Percentiles rank a stretch among this genome's conserved stretches.
Evolutionary conservation across 805 yeast species (phyloP).

Genomic region (Candida palmyrensis): DNA sequence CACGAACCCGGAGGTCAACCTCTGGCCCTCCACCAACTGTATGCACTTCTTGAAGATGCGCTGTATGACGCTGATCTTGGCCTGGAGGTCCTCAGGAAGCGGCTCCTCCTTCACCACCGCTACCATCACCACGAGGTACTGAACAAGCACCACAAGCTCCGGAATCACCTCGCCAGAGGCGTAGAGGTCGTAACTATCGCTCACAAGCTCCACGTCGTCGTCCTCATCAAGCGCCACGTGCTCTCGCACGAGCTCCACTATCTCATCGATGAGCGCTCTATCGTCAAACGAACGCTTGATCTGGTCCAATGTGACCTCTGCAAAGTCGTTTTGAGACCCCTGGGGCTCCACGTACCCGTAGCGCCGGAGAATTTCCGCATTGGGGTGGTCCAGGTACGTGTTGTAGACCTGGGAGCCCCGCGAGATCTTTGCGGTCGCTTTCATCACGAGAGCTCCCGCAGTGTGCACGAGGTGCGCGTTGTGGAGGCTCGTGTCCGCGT

Average conservation of each 20-base stretch:
- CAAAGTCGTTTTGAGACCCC: constrained; percentile 75
- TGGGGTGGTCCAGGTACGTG: constrained; percentile 87
- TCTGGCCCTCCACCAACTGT: constrained; percentile 51
- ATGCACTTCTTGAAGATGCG: constrained; percentile 55
- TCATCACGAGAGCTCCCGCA: constrained; percentile 57
- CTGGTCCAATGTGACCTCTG: constrained; percentile 53
- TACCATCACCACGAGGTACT: constrained; percentile 39
- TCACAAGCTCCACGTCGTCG: constrained; percentile 34
- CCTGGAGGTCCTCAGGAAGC: constrained; percentile 11
- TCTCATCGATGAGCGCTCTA: constrained; percentile 13
- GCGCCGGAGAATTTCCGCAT: constrained; percentile 82
- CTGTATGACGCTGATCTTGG: constrained; percentile 29
- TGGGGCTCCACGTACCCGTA: constrained; percentile 84
- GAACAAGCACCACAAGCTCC: constrained; percentile 53
- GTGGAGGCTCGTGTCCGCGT: constrained; percentile 72
- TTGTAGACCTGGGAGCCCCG: constrained; percentile 77
- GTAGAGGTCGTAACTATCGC: constrained; percentile 62
- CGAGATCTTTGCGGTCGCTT: constrained; percentile 53
- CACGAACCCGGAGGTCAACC: constrained; percentile 38
- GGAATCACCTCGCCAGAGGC: constrained; percentile 50
- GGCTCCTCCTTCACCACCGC: constrained; percentile 13
- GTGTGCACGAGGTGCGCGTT: constrained; percentile 68
- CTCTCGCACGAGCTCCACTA: constrained; percentile 5
- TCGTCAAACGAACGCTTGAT: constrained; percentile 34
- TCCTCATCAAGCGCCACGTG: constrained; percentile 20